These are phyloP conservation scores for Pterulicium gracile DNA, from an alignment of 1,284 basidiomycete species.

Conservation along the genomic window DNA sequence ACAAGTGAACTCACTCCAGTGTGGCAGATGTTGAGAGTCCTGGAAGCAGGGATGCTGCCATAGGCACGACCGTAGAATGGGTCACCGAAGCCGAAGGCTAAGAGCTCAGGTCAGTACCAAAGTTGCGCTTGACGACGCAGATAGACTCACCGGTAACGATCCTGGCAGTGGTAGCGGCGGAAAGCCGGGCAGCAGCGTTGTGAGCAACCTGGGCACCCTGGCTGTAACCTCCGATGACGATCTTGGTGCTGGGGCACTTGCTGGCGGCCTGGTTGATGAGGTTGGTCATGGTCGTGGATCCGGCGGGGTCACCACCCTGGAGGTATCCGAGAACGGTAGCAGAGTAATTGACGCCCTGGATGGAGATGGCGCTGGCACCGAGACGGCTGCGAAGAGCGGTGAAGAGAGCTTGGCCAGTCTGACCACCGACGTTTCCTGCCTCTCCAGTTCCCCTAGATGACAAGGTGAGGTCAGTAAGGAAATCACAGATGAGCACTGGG, in stretches of 20 bases:
- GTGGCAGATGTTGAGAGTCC: background rate
- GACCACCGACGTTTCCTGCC: conserved; percentile 13
- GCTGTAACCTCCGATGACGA: conserved; percentile 24
- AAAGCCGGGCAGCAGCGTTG: conserved; percentile 20
- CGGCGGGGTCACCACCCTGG: conserved; percentile 22
- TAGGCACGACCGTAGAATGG: conserved; percentile 16
- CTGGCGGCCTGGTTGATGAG: conserved; percentile 18
- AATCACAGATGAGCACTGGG: background rate
- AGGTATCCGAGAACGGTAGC: conserved; percentile 22
- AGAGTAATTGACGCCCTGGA: conserved; percentile 24
- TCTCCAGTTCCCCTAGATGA: background rate
- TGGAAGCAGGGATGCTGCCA: background rate
- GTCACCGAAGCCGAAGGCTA: conserved; percentile 21
- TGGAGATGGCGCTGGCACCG: conserved; percentile 17
- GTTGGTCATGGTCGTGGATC: conserved; percentile 23
- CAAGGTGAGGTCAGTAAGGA: background rate
- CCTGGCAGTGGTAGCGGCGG: conserved; percentile 17
- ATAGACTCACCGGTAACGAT: conserved; percentile 16
- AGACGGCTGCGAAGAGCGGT: conserved; percentile 18
- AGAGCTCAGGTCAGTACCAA: background rate
- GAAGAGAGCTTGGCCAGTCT: conserved; percentile 23
- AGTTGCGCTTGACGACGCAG: too few species aligned
- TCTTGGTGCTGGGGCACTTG: conserved; percentile 23
- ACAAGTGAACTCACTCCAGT: background rate
- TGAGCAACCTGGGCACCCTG: conserved; percentile 28